Conservation (phyloP, 139 green algal species). For the Chlamydomonas sp. region DNA sequence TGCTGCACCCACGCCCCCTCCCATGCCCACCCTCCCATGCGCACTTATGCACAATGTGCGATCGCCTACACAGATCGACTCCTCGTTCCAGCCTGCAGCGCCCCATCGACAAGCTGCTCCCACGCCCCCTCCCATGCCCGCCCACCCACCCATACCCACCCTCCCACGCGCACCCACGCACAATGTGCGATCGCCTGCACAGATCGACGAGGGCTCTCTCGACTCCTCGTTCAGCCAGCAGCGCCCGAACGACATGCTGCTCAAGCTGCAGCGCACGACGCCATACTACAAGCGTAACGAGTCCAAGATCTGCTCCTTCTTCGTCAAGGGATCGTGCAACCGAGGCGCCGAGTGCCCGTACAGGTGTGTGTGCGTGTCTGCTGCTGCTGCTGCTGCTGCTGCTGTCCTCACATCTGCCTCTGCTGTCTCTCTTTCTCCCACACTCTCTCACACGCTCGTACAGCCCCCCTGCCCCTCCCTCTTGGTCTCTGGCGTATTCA, state of each 20-base stretch:
- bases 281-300: slow-evolving; percentile 97
- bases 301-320: slow-evolving; percentile 93
- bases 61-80: too few relatives aligned
- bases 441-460: too few relatives aligned
- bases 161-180: too few relatives aligned
- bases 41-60: slow-evolving; percentile 89
- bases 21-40: slow-evolving; percentile 94
- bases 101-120: slow-evolving; percentile 68
- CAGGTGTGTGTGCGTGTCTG: too few relatives aligned
- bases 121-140: too few relatives aligned
- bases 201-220: slow-evolving; percentile 7
- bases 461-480: too few relatives aligned
- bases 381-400: too few relatives aligned
- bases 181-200: too few relatives aligned
- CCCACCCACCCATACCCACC: too few relatives aligned
- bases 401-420: too few relatives aligned
- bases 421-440: too few relatives aligned
- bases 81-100: slow-evolving; percentile 36
- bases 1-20: slow-evolving; percentile 73
- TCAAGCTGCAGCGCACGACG: slow-evolving; percentile 74
- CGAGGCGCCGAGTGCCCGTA: slow-evolving; percentile 94
- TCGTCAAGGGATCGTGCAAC: slow-evolving; percentile 84
- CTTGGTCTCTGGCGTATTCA: too few relatives aligned
- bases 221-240: slow-evolving; percentile 41
- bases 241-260: slow-evolving; percentile 65